Base-by-base conservation (phyloP, 78 protist genomes). In the Andalucia godoyi region DNA sequence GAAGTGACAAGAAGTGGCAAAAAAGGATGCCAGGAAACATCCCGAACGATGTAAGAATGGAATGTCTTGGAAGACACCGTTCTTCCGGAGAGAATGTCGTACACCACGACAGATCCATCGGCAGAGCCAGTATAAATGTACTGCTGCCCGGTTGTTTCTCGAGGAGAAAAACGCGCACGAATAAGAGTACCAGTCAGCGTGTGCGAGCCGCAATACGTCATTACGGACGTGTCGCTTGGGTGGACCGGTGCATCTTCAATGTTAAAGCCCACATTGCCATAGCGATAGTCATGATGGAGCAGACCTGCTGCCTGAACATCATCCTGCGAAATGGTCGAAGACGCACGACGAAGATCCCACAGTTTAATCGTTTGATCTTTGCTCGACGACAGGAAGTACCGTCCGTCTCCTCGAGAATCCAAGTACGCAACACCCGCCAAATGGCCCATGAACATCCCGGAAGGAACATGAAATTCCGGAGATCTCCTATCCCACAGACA, bases 311-410 rank as follows among this genome's bases (percentile, higher is more conserved):
- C 25, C 2, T 4, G 39, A 46, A 42, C 25, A 27, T 15, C 89
- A 76, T 76, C 40, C 30, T 73, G 45, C 25, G 21, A 46, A 46
- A 21, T 21, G 21, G 50, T 46, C 21, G 37, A 21, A 46, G 50
- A 46, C 21, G 21, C 37, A 29, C 25, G 21, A 29, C 90, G 67
- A 29, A 81, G 65, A 34, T 85, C 91, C 91, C 91, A 85, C 21
- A 85, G 79, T 46, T 81, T 85, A 29, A 81, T 74, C 15, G 61
- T 57, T 27, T 78, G 71, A 46, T 85, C 91, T 52, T 85, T 85
- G 23, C 77, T 23, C 23, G 70, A 78, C 15, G 84, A 65, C 23
- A 81, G 37, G 2, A 81, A 40, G 64, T 80, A 77, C 9, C 64
- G 32, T 13, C 83, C 84, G 45, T 85, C 90, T 6, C 63, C 83